Evolutionary conservation across 495 filamentous ascomycete genomes (phyloP).

Genomic region (Xylaria flabelliformis): DNA sequence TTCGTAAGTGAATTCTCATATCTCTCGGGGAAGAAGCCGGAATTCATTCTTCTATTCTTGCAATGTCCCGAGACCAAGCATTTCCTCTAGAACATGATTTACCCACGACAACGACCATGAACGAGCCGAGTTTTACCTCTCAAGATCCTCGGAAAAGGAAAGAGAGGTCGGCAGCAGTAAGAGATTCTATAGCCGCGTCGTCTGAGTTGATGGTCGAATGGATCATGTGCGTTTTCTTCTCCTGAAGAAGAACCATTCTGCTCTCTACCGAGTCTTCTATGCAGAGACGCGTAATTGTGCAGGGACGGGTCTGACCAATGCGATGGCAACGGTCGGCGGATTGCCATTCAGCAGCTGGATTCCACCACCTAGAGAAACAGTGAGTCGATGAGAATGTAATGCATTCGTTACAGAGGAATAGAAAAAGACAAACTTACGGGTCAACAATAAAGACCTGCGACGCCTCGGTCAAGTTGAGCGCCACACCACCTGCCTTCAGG

Average conservation of each 20-base stretch:
- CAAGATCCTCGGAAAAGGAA: constrained; percentile 82
- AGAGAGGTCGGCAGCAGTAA: constrained; percentile 90
- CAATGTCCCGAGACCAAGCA: not conserved
- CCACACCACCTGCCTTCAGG: constrained; percentile 93
- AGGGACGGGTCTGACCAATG: constrained; percentile 91
- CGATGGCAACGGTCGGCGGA: constrained; percentile 95
- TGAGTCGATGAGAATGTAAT: constrained; percentile 37
- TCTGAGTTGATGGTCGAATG: constrained; percentile 94
- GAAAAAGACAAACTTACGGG: constrained; percentile 64
- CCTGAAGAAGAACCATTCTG: constrained; percentile 90
- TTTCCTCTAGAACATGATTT: not conserved
- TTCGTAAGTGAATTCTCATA: not conserved
- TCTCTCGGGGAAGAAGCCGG: not conserved
- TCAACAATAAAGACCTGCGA: constrained; percentile 94
- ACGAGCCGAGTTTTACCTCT: not conserved
- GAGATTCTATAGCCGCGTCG: constrained; percentile 82
- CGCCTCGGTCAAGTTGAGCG: constrained; percentile 92
- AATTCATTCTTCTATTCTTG: not conserved
- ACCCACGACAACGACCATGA: not conserved
- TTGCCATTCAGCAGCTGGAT: constrained; percentile 97
- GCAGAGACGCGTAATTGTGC: constrained; percentile 89
- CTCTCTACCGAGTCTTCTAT: constrained; percentile 97
- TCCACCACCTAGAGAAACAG: constrained; percentile 77
- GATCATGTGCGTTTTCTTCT: constrained; percentile 97
- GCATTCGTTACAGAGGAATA: not conserved